These are phyloP conservation scores for Blastocladiella emersonii DNA, from an alignment of 371 early-diverging fungal genomes.

Conservation along the genomic window DNA sequence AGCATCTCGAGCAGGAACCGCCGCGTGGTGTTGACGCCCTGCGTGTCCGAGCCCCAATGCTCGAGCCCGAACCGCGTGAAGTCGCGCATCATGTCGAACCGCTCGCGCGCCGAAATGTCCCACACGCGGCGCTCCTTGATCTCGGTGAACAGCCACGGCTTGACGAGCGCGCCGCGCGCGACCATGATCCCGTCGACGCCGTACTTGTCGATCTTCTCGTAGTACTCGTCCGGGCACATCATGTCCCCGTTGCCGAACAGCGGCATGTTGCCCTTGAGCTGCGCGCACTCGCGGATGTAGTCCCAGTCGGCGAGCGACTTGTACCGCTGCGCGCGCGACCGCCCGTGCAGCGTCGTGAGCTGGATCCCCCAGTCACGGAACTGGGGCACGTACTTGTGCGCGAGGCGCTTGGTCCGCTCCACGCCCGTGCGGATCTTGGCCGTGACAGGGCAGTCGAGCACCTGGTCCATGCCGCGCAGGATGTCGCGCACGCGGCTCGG, in stretches of 20 bases:
- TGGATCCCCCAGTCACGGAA: conserved; percentile 47
- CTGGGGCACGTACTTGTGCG: conserved; percentile 55
- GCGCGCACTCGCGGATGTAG: conserved; percentile 54
- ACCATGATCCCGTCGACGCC: conserved; percentile 80
- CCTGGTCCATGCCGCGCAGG: conserved; percentile 54
- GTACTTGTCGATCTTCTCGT: conserved; percentile 39
- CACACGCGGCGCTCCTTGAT: conserved; percentile 70
- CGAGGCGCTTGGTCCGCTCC: conserved; percentile 40
- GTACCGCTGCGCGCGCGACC: conserved; percentile 86
- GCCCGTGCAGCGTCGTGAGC: conserved; percentile 61
- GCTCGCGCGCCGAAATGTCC: conserved; percentile 83
- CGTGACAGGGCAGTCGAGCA: conserved; percentile 66
- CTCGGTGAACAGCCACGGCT: conserved; percentile 96
- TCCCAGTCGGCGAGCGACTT: conserved; percentile 81
- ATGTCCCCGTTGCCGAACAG: conserved; percentile 84
- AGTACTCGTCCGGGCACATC: conserved; percentile 72
- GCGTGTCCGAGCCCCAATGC: conserved; percentile 88
- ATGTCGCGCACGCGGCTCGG: conserved; percentile 55
- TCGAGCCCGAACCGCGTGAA: conserved; percentile 80
- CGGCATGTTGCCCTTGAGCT: conserved; percentile 4
- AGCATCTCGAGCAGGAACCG: conserved; percentile 88
- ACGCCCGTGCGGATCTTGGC: conserved; percentile 85
- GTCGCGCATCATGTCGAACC: conserved; percentile 73
- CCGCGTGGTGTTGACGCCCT: conserved; percentile 70
- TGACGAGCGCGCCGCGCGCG: conserved; percentile 76